Evolutionary conservation across 1,284 basidiomycete genomes (phyloP).

Genomic region (Vanrija humicola): DNA sequence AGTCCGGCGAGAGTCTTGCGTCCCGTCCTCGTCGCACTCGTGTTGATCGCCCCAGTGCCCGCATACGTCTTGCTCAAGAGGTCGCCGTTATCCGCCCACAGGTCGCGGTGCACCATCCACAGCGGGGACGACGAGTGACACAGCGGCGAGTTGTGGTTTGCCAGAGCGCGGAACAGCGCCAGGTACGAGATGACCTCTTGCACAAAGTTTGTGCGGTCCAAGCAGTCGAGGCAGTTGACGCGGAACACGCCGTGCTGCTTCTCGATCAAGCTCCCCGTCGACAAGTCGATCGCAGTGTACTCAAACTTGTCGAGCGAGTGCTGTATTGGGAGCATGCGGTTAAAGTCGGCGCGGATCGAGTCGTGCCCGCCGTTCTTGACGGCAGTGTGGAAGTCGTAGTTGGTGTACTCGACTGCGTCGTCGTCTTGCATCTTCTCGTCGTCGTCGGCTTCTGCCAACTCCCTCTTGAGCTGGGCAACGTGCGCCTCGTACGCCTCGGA

Average conservation of each 20-base stretch:
- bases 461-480: slow-evolving; percentile 55
- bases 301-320: slow-evolving; percentile 75
- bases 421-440: slow-evolving; percentile 3
- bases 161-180: slow-evolving; percentile 58
- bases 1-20: slow-evolving; percentile 89
- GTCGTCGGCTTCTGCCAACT: slow-evolving; percentile 52
- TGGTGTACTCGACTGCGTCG: slow-evolving; percentile 58
- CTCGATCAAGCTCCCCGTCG: slow-evolving; percentile 65
- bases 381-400: slow-evolving; percentile 90
- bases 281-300: slow-evolving; percentile 72
- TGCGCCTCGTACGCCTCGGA: slow-evolving; percentile 78
- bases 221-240: slow-evolving; percentile 91
- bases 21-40: slow-evolving; percentile 88
- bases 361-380: slow-evolving; percentile 85
- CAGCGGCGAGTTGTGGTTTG: slow-evolving; percentile 31
- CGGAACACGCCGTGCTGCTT: slow-evolving; percentile 87
- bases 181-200: slow-evolving; percentile 84
- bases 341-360: slow-evolving; percentile 70
- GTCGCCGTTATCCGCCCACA: slow-evolving; percentile 97
- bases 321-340: slow-evolving; percentile 61
- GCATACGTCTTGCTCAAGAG: slow-evolving; percentile 85
- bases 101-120: slow-evolving; percentile 81
- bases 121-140: slow-evolving; percentile 51
- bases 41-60: slow-evolving; percentile 93
- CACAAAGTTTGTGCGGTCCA: slow-evolving; percentile 97